Evolutionary conservation across 768 basidiomycete genomes (phyloP).

Genomic region (Psilocybe tampanensis): DNA sequence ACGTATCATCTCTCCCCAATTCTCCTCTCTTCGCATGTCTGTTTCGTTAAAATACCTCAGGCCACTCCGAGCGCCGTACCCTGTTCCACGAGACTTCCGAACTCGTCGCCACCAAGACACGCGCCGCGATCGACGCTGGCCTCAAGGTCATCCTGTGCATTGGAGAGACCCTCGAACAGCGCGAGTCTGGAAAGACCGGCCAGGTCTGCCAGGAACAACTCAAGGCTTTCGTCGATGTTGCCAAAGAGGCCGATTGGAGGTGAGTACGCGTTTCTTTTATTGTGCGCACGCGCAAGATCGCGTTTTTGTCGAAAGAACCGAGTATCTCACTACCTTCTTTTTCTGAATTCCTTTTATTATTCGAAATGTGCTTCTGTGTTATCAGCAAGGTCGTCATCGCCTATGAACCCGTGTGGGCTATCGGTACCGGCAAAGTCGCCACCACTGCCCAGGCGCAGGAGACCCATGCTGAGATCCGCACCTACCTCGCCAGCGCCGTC

Average conservation of each 20-base stretch:
- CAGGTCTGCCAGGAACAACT: constrained; percentile 84
- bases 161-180: constrained; percentile 89
- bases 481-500: constrained; percentile 67
- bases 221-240: constrained; percentile 65
- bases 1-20: too few species aligned
- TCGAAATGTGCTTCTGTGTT: not conserved
- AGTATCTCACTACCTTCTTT: too few species aligned
- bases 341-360: too few species aligned
- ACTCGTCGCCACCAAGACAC: constrained; percentile 83
- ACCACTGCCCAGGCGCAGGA: constrained; percentile 92
- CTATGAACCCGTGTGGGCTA: constrained; percentile 98
- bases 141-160: constrained; percentile 94
- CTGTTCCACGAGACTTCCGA: constrained; percentile 89
- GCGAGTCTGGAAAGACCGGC: constrained; percentile 78
- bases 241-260: constrained; percentile 80
- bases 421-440: constrained; percentile 97
- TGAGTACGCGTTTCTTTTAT: too few species aligned
- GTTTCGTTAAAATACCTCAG: constrained; percentile 34
- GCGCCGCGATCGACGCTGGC: constrained; percentile 72
- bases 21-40: not conserved
- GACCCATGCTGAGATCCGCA: constrained; percentile 81
- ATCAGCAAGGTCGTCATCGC: constrained; percentile 88
- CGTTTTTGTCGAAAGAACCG: too few species aligned
- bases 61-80: constrained; percentile 96
- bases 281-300: too few species aligned